Percentiles rank a stretch among this genome's conserved stretches.
Evolutionary conservation across 2,329 filamentous ascomycete genomes (phyloP).

Genomic region (Trichophyton simii): DNA sequence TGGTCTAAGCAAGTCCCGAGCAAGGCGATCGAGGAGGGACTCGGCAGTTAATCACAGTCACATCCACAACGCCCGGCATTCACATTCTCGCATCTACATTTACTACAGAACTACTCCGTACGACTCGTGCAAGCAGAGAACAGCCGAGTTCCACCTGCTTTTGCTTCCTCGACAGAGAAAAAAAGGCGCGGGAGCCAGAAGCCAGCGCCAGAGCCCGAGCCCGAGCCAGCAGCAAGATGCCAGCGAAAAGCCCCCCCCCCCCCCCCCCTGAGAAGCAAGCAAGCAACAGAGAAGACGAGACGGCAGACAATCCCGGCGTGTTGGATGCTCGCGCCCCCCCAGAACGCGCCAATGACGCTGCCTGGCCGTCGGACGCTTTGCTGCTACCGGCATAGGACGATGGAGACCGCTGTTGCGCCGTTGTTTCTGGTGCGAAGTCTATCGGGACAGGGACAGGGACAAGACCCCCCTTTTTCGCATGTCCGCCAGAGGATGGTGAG

Average conservation of each 20-base stretch:
- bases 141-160: neutral
- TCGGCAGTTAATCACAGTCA: too few relatives aligned
- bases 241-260: too few relatives aligned
- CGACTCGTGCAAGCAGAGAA: neutral
- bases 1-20: neutral
- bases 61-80: neutral
- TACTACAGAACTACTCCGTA: too few relatives aligned
- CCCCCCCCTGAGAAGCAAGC: neutral
- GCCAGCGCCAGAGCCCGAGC: too few relatives aligned
- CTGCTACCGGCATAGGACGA: slow-evolving; percentile 1
- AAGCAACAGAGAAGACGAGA: neutral
- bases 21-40: neutral
- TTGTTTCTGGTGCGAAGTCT: slow-evolving; percentile 2
- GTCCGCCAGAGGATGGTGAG: neutral
- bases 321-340: neutral
- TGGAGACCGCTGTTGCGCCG: neutral
- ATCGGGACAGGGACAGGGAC: neutral
- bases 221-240: too few relatives aligned
- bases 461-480: neutral
- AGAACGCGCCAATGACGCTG: neutral
- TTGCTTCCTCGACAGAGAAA: neutral
- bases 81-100: neutral
- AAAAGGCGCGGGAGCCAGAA: too few relatives aligned
- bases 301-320: slow-evolving; percentile 4
- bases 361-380: neutral